These are phyloP conservation scores for Cryptosporidium bovis DNA, from an alignment of 169 alveolate species.

Conservation along the genomic window DNA sequence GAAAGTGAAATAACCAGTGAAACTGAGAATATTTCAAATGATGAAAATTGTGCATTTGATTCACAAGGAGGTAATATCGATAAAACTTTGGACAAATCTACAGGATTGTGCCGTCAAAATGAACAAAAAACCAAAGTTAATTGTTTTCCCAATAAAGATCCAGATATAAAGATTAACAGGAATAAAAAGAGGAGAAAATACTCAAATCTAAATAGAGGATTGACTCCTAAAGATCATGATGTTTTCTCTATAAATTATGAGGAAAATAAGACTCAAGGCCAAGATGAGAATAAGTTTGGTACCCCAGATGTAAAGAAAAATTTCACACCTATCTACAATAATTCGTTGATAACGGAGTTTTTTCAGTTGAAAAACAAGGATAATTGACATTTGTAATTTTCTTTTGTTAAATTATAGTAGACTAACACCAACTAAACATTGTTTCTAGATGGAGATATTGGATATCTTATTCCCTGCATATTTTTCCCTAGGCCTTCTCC, in stretches of 20 bases:
- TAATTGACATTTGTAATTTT: neutral
- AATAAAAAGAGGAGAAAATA: constrained; percentile 33
- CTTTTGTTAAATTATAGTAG: neutral
- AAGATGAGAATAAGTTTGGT: neutral
- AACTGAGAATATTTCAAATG: no score
- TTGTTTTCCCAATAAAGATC: no score
- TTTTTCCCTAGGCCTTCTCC: constrained; percentile 67
- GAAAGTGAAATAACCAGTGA: no score
- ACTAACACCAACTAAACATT: neutral
- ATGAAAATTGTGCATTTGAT: no score
- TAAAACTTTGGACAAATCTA: no score
- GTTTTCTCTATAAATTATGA: neutral
- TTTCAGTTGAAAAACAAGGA: constrained; percentile 37
- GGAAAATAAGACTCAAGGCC: neutral
- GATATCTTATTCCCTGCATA: constrained; percentile 60
- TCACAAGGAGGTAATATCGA: no score
- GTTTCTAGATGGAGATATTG: neutral
- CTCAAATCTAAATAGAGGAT: constrained; percentile 12
- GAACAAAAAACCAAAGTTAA: no score
- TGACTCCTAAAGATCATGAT: neutral
- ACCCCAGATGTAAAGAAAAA: constrained; percentile 6
- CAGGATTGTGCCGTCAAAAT: no score
- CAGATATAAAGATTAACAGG: no score
- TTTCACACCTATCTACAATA: constrained; percentile 4
- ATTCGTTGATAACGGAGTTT: constrained; percentile 57